Evolutionary conservation across 345 rosid genomes (phyloP), one percentile per base, ranked within the genome.

Genomic region (Noccaea caerulescens): DNA sequence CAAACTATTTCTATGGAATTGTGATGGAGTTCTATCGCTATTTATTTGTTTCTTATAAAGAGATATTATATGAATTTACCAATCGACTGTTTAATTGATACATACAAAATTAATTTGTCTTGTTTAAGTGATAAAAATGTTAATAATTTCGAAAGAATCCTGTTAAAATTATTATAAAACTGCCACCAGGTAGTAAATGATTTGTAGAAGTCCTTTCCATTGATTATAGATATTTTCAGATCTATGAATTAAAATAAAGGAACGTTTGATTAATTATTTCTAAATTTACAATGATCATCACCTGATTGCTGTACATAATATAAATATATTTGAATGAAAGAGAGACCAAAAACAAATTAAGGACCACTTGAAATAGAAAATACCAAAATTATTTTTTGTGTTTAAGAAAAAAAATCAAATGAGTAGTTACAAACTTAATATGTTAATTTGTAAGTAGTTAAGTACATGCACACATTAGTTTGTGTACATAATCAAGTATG

Each of bases 201-300:
- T 18, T 27, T 39, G 14, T 13, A 30, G 16, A n/a, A 30, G 27
- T 18, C 7, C 4, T 41, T 43, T 67, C 42, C 16, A 55, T 6
- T 6, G 16, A 32, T 53, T 42, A 55, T 27, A 2, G 10, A 53
- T 41, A 3, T 16, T 14, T 39, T 36, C 39, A 25, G 7, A 37
- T 47, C 58, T 47, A 37, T 49, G 16, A 50, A 60, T 39, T 38
- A 39, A n/a, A 46, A 51, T 50, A 41, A 62, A 10, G 23, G 2
- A 53, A 51, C 33, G 2, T 34, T 53, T 33, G 69, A 72, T 72
- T 71, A 60, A 46, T 69, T 58, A 58, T 18, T 68, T 69, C 73
- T 50, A 58, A 46, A 57, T 34, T 58, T 69, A 12, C 36, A 52
- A 52, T 52, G 20, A 18, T 52, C n/a, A 49, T 46, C 56, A 52